phyloP scores from a whole-genome alignment of 2,329 filamentous ascomycete species.

The Sclerotinia borealis region DNA sequence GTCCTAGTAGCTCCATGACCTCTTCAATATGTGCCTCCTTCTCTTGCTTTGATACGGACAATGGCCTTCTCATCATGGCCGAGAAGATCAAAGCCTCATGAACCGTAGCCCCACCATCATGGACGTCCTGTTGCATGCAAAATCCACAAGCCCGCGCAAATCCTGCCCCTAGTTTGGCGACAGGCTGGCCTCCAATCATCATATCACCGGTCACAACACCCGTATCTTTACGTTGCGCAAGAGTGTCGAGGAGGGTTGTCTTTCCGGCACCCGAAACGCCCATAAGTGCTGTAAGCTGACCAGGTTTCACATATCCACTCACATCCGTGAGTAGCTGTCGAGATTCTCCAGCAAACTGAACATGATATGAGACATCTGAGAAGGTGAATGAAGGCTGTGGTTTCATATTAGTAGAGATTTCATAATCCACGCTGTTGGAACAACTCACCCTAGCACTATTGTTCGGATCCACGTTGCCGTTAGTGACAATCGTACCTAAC shows the following conservation, averaged over 20 bases:
- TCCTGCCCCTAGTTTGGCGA: no score
- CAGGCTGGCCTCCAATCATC: no score
- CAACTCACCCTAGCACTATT: background rate
- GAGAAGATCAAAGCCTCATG: constrained; percentile 59
- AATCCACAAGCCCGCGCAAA: no score
- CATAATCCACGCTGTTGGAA: background rate
- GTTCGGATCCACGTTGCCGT: background rate
- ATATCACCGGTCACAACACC: no score
- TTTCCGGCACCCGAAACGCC: background rate
- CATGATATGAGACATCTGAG: background rate
- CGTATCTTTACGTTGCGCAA: background rate
- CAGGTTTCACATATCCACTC: background rate
- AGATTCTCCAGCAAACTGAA: background rate
- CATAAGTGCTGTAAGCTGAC: background rate
- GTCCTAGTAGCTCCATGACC: constrained; percentile 80
- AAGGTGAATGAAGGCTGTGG: background rate
- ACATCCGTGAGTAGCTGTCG: background rate
- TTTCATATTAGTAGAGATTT: background rate
- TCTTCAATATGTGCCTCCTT: constrained; percentile 76
- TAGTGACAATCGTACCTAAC: background rate
- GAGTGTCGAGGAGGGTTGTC: background rate
- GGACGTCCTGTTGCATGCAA: no score
- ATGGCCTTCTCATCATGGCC: constrained; percentile 53
- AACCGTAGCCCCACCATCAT: constrained; percentile 71
- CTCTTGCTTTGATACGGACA: constrained; percentile 43